These are phyloP conservation scores for sorghum (Sorghum bicolor) DNA, from an alignment of 176 grass and related monocot species.

Conservation along the genomic window DNA sequence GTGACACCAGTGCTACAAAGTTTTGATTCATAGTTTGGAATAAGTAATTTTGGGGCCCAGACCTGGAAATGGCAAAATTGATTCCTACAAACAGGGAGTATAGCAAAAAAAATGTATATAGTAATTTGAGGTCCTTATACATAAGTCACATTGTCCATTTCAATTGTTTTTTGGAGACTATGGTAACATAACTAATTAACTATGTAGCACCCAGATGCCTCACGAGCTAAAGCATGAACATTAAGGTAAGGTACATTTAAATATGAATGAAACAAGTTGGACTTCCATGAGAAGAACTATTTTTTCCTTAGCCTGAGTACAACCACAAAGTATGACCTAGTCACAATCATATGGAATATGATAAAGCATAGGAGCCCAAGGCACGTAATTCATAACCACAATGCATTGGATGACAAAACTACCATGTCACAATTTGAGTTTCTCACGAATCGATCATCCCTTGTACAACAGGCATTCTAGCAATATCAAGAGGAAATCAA, in stretches of 20 bases:
- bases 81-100: neutral
- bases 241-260: neutral
- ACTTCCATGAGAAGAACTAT: conserved; percentile 1
- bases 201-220: neutral
- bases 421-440: neutral
- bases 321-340: neutral
- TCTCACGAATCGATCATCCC: neutral
- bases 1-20: neutral
- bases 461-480: neutral
- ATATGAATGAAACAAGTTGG: conserved; percentile 2
- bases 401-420: neutral
- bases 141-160: neutral
- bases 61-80: conserved; percentile 20
- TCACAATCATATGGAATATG: neutral
- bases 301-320: neutral
- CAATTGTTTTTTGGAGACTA: neutral
- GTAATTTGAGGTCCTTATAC: neutral
- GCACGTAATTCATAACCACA: neutral
- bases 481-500: neutral
- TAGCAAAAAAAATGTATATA: neutral
- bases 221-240: neutral
- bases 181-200: neutral
- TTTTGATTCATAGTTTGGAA: neutral
- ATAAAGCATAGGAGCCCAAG: neutral
- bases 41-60: neutral